A percentile compares a stretch with the other conserved stretches of the same genome.
phyloP scores from a whole-genome alignment of 768 basidiomycete species.

The Podaxis pistillaris region DNA sequence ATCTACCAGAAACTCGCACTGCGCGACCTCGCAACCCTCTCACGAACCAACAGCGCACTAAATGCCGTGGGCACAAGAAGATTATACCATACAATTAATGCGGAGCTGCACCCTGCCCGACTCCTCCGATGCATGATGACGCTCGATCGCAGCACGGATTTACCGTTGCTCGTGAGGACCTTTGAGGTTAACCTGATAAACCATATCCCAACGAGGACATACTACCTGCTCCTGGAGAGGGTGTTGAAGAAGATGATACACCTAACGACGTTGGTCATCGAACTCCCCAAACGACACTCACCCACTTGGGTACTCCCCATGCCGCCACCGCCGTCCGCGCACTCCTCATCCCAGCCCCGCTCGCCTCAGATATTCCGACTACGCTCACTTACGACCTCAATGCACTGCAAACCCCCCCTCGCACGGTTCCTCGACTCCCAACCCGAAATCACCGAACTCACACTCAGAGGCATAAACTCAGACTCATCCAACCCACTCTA shows the following conservation, averaged over 20 bases:
- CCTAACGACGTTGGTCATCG: conserved; percentile 46
- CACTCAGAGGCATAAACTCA: conserved; percentile 50
- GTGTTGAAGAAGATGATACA: conserved; percentile 36
- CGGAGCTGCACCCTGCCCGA: background rate
- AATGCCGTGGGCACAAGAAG: conserved; percentile 23
- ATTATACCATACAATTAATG: conserved; percentile 22
- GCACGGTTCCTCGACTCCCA: conserved; percentile 53
- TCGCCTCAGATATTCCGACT: conserved; percentile 37
- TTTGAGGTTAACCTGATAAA: conserved; percentile 44
- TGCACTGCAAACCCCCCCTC: conserved; percentile 48
- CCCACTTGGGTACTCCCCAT: conserved; percentile 43
- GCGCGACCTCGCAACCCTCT: conserved; percentile 20
- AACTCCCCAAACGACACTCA: conserved; percentile 40
- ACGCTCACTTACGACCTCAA: conserved; percentile 49
- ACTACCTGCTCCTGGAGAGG: conserved; percentile 48
- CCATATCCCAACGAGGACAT: conserved; percentile 40
- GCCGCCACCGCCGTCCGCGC: conserved; percentile 21
- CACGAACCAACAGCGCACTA: conserved; percentile 23
- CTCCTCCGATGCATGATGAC: conserved; percentile 37
- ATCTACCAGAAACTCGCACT: conserved; percentile 22
- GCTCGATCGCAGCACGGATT: conserved; percentile 34
- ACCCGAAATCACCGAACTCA: conserved; percentile 46
- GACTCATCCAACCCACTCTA: conserved; percentile 21
- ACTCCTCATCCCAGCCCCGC: conserved; percentile 15
- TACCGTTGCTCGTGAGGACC: conserved; percentile 40